Conservation (phyloP, 2,329 filamentous ascomycete species). For the Pseudopithomyces chartarum region DNA sequence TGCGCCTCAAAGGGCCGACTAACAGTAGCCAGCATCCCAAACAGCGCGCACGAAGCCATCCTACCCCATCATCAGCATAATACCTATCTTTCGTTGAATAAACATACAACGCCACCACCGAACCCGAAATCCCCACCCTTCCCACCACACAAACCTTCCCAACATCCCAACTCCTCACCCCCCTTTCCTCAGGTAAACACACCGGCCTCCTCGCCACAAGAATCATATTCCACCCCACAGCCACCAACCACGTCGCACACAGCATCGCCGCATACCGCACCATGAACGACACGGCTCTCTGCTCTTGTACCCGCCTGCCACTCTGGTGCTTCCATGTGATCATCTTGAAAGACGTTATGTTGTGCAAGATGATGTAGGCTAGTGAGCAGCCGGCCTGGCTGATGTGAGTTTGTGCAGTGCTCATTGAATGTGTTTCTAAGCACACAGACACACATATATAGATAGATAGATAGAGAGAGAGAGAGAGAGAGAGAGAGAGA, state of each 20-base stretch:
- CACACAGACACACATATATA: too few species aligned
- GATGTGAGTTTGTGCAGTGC: too few species aligned
- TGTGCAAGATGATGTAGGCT: slow-evolving; percentile 41
- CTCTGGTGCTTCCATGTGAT: slow-evolving; percentile 34
- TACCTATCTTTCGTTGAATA: too few species aligned
- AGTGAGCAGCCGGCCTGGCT: too few species aligned
- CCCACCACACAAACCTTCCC: slow-evolving; percentile 38
- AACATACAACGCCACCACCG: slow-evolving; percentile 41
- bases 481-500: too few species aligned
- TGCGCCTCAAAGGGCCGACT: slow-evolving; percentile 46
- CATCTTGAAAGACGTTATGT: slow-evolving; percentile 39
- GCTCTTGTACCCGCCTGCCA: slow-evolving; percentile 24
- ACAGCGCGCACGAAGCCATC: slow-evolving; percentile 36
- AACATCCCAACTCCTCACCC: slow-evolving; percentile 36
- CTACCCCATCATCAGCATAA: slow-evolving; percentile 19
- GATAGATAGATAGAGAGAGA: too few species aligned
- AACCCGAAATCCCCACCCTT: slow-evolving; percentile 36
- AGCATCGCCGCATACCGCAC: slow-evolving; percentile 37
- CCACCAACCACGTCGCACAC: slow-evolving; percentile 44
- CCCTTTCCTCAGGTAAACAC: slow-evolving; percentile 30
- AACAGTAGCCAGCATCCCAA: slow-evolving; percentile 38
- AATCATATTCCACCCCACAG: slow-evolving; percentile 47
- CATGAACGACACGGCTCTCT: slow-evolving; percentile 39
- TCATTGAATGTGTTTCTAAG: too few species aligned
- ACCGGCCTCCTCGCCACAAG: slow-evolving; percentile 42